Base-by-base conservation (phyloP, 768 basidiomycete genomes). In the Boletus sensibilis region DNA sequence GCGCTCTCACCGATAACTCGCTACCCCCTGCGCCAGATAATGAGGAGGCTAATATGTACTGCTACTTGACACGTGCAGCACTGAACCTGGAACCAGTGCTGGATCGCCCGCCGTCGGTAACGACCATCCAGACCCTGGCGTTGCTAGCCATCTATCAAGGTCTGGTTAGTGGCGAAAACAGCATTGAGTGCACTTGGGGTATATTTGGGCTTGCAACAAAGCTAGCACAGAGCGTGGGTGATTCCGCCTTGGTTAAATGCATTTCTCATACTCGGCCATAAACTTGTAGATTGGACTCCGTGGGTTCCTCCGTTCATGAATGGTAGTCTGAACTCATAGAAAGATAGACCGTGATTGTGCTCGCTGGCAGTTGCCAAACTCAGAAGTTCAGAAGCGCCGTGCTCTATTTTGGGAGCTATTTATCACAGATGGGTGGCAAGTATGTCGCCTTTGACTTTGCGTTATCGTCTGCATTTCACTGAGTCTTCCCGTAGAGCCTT, bases 381-480 rank as follows among this genome's bases (percentile, higher is more conserved):
- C 78, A 1, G 87, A 87, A 63, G 84, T 88, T 5, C 86, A 89
- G 72, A 87, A 87, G 67, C 80, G 87, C 5, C 79, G 87, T 31
- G 80, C 83, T 1, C 67, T 88, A 23, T 88, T 88, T 62, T 88
- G 87, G 87, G 87, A 89, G 57, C 57, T 88, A 29, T 87, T 86
- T 61, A 84, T 87, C 59, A 85, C 86, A 0, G 87, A 88, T 66
- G 83, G 83, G 57, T 88, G 86, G 85, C 85, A 86, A 79, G 87
- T 86, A 56, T 16, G 78, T 62, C 23, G 1, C 31, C 14, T n/a
- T 55, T 43, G 16, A 21, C 50, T 29, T 37, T 38, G 23, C 23
- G n/a, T 20, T 42, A 27, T 45, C 34, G 38, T 39, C 13, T 40
- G 43, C 18, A 16, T 39, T 27, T 48, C 14, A 55, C 52, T n/a